Evolutionary conservation across 345 rosid species (phyloP).

Genomic region (Gossypium australe): DNA sequence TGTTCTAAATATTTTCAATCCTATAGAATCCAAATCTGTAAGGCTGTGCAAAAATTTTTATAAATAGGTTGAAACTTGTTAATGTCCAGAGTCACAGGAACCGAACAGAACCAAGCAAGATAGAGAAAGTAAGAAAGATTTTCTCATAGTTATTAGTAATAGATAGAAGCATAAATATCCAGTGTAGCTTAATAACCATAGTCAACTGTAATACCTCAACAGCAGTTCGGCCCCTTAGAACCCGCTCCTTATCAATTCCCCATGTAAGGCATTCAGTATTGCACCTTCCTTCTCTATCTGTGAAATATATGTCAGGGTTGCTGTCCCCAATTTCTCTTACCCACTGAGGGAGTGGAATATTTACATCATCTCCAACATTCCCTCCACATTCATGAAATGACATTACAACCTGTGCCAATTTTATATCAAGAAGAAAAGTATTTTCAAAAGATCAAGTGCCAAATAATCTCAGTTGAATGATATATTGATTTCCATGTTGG

Average conservation of each 20-base stretch:
- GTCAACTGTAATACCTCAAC: slow-evolving; percentile 54
- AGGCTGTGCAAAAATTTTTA: neutral
- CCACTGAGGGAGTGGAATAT: slow-evolving; percentile 87
- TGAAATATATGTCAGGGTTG: slow-evolving; percentile 83
- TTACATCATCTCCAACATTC: slow-evolving; percentile 89
- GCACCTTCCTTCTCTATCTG: slow-evolving; percentile 69
- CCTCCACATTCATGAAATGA: slow-evolving; percentile 99
- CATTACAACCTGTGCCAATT: slow-evolving; percentile 69
- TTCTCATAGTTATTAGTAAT: neutral
- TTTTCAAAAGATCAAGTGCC: neutral
- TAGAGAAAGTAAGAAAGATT: neutral
- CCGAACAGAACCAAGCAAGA: slow-evolving; percentile 1
- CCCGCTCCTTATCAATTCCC: slow-evolving; percentile 95
- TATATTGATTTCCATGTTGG: neutral
- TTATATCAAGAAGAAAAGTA: slow-evolving; percentile 4
- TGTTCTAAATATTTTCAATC: neutral
- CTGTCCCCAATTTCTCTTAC: slow-evolving; percentile 63
- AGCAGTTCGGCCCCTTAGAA: slow-evolving; percentile 86
- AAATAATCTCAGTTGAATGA: neutral
- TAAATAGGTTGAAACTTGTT: neutral
- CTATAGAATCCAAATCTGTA: neutral
- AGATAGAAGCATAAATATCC: neutral
- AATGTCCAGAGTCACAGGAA: no score
- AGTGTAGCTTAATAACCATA: neutral
- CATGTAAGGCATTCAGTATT: slow-evolving; percentile 90